These are phyloP conservation scores for Bromus sterilis DNA, from an alignment of 176 grass and related monocot genomes.

Conservation along the genomic window DNA sequence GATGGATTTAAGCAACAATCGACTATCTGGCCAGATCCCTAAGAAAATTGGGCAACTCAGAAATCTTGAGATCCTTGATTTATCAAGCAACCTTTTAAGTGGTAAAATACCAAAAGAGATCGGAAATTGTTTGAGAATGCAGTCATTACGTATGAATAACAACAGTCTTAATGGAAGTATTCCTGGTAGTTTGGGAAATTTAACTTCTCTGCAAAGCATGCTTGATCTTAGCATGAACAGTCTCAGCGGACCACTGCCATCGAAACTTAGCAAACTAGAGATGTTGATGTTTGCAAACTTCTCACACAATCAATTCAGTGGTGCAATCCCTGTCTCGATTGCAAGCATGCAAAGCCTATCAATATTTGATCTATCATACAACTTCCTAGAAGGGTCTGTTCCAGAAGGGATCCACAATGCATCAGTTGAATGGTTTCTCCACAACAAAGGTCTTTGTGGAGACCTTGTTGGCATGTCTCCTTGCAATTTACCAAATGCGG, in stretches of 20 bases:
- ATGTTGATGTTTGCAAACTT: constrained; percentile 24
- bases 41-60: background rate
- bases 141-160: background rate
- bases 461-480: background rate
- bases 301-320: constrained; percentile 31
- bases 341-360: constrained; percentile 17
- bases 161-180: constrained; percentile 25
- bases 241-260: constrained; percentile 23
- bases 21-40: background rate
- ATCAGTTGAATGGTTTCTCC: background rate
- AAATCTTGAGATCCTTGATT: background rate
- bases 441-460: constrained; percentile 12
- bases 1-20: background rate
- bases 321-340: background rate
- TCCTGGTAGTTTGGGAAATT: constrained; percentile 6
- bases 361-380: constrained; percentile 28
- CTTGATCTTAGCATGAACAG: constrained; percentile 41
- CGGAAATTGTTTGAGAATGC: background rate
- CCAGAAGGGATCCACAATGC: background rate
- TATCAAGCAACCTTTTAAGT: background rate
- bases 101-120: background rate
- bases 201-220: background rate
- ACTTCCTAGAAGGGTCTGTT: constrained; percentile 20
- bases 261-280: background rate
- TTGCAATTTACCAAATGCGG: background rate